Conservation (phyloP, 768 basidiomycete species). For the Amanita muscaria region DNA sequence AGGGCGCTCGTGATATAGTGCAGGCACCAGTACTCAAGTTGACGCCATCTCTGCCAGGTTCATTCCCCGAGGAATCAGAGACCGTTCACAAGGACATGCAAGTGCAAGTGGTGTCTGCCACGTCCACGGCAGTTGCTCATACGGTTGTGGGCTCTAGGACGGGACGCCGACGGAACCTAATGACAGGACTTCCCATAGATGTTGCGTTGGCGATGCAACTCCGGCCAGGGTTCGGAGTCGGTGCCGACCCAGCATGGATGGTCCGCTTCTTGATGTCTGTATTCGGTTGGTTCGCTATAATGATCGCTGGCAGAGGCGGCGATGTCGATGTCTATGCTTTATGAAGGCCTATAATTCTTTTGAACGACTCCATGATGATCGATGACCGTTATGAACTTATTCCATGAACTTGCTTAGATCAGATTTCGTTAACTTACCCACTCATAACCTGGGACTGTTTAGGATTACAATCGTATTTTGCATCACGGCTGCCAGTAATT, state of each 20-base stretch:
- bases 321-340: conserved; percentile 8
- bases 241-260: conserved; percentile 73
- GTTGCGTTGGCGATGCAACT: conserved; percentile 74
- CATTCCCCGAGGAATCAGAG: conserved; percentile 1
- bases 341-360: background rate
- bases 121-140: conserved; percentile 10
- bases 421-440: no score
- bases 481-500: conserved; percentile 1
- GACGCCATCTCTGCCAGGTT: conserved; percentile 4
- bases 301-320: conserved; percentile 30
- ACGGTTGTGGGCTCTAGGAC: background rate
- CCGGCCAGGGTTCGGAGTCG: conserved; percentile 58
- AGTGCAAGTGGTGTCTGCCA: conserved; percentile 12
- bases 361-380: background rate
- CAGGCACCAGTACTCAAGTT: background rate
- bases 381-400: conserved; percentile 1
- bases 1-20: background rate
- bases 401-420: no score
- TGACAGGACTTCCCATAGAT: conserved; percentile 41
- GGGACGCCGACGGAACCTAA: conserved; percentile 13
- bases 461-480: no score
- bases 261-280: conserved; percentile 72
- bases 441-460: background rate
- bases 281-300: conserved; percentile 69
- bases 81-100: background rate